Conservation (phyloP, 148 eudicot genomes). For the Rhododendron simsii region DNA sequence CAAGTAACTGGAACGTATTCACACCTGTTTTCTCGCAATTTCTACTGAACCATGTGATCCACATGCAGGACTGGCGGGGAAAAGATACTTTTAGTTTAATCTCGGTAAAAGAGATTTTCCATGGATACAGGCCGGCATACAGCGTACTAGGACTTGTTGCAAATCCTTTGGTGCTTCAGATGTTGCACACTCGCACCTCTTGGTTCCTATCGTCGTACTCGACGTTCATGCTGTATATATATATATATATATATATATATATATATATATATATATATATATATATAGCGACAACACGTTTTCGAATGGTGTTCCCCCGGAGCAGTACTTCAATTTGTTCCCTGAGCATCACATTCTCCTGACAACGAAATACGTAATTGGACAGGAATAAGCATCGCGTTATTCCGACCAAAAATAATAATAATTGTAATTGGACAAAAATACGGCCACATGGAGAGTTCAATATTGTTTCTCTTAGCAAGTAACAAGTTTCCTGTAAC, state of each 20-base stretch:
- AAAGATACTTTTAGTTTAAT: neutral
- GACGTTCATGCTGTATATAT: conserved; percentile 87
- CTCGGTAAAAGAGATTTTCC: neutral
- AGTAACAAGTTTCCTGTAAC: neutral
- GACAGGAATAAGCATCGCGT: conserved; percentile 31
- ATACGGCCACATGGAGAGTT: neutral
- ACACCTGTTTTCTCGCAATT: too few species aligned
- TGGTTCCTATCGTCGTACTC: conserved; percentile 51
- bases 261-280: too few species aligned
- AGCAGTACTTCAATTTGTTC: conserved; percentile 61
- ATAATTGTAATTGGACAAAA: neutral
- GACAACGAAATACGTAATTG: neutral
- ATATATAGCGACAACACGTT: conserved; percentile 73
- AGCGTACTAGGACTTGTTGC: conserved; percentile 10
- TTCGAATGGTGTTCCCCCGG: conserved; percentile 67
- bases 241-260: too few species aligned
- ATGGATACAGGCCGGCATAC: neutral
- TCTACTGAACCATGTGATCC: neutral
- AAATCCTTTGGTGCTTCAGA: conserved; percentile 32
- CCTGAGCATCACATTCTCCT: conserved; percentile 78
- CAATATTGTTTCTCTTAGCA: neutral
- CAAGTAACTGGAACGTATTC: neutral
- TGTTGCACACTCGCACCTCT: conserved; percentile 45
- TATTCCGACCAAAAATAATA: conserved; percentile 52
- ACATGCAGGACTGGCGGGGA: too few species aligned